Evolutionary conservation across 306 rosid species (phyloP), one percentile per base, ranked within the genome.

Genomic region (Cicer chorassanicum): DNA sequence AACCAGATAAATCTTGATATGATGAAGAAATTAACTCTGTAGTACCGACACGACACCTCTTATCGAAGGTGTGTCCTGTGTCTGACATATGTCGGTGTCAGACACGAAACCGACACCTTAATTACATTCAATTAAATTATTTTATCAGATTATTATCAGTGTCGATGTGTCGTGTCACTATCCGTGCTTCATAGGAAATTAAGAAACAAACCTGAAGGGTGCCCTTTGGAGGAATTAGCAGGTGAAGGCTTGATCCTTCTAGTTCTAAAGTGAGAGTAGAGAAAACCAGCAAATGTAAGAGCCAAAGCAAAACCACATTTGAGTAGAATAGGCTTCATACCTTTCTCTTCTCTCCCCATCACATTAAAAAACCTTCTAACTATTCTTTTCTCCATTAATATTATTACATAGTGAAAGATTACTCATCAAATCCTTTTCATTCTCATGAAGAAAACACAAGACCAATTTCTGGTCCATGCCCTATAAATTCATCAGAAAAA

Each of bases 281-380:
- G 67, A 78, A 90, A 82, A 64, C 96, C 91, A 68, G 95, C 98
- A 46, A 91, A 85, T 12, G 96, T 87, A 63, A 94, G 64, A 66
- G 89, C 95, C 60, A 94, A 82, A 78, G 87, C 95, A 81, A 91
- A 78, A 44, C 98, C 96, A 72, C 90, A 70, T 84, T 86, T 90
- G 76, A 91, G 55, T 4, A 91, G 41, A 59, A 88, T 34, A 55
- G 96, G 93, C 82, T 84, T 90, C 69, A 87, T 71, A 34, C 84
- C 81, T 70, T 45, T 74, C 77, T 76, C 82, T 50, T 85, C 92
- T 85, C 63, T 86, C 75, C 14, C 75, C 55, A 50, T 49, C 54
- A 40, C 29, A n/a, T 29, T 56, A 24, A 24, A 60, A 65, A 85
- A 39, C 39, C 59, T 78, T 71, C 34, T 55, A 72, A 14, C 8